Evolutionary conservation across 371 early-diverging fungal genomes (phyloP), one percentile per base, ranked within the genome.

Genomic region (Mucor irregularis): DNA sequence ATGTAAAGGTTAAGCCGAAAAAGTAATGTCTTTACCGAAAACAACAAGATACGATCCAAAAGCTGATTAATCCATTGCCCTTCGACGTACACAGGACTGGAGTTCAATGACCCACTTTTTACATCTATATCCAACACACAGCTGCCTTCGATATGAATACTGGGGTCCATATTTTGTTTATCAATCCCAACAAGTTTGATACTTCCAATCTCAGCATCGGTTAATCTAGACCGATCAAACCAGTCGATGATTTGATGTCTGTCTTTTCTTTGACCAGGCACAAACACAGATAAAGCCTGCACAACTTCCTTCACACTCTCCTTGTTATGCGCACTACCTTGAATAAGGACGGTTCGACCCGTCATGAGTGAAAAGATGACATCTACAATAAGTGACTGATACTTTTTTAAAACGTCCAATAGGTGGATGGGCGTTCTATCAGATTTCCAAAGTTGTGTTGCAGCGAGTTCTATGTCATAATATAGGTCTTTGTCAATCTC

Each of bases 51-150:
- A 22, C 64, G 62, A 43, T 67, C 59, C 4, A 71, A n/a, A 2
- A 74, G 53, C 7, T 74, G 69, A 26, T 66, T 56, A n/a, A 78
- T 62, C 78, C 78, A 78, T 21, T 64, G 64, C 0, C 78, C 78
- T 39, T 74, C 74, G 6, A 74, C 61, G 40, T 78, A 78, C 13
- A 78, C 66, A 4, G 74, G 73, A 19, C 78, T 72, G 3, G 73
- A 68, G 16, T 68, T 30, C 5, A 78, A 50, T 11, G 67, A 64
- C 0, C 67, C 68, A 24, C 58, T 52, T n/a, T 60, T 50, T 5
- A 50, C 43, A 40, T 74, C 69, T 26, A 78, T 45, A 25, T 74
- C 74, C 16, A 74, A 28, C 2, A 64, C 59, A 25, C 72, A 74
- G 24, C 73, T 73, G 21, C 73, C 67, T 2, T 68, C 48, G 1